phyloP scores from a whole-genome alignment of 331 rosid genomes.

The Telfairia occidentalis region DNA sequence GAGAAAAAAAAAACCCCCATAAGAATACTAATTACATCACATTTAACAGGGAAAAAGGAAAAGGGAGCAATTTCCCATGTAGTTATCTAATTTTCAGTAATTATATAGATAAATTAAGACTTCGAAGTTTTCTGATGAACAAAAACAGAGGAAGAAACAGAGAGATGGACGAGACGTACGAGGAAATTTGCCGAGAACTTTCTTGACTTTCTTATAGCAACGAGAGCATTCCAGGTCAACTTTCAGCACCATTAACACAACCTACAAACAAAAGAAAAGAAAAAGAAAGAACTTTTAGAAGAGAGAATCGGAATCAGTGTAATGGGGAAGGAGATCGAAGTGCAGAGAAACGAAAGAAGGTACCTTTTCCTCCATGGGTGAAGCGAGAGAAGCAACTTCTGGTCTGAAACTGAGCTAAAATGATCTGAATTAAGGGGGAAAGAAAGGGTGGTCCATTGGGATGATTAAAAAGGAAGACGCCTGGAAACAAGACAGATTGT shows the following conservation, averaged over 20 bases:
- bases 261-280: conserved; percentile 25
- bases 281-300: background rate
- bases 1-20: background rate
- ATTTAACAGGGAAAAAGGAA: no score
- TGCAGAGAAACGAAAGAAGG: background rate
- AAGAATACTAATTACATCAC: conserved; percentile 16
- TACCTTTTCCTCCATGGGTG: conserved; percentile 13
- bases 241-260: conserved; percentile 45
- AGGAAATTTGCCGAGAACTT: conserved; percentile 49
- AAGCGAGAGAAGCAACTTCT: background rate
- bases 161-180: conserved; percentile 52
- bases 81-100: no score
- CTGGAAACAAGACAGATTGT: background rate
- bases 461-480: background rate
- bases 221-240: conserved; percentile 62
- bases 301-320: background rate
- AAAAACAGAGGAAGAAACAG: background rate
- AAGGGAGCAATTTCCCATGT: no score
- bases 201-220: conserved; percentile 76
- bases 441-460: background rate
- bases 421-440: no score
- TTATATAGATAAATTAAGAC: background rate
- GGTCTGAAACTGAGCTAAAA: conserved; percentile 1
- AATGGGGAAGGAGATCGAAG: background rate
- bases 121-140: background rate